phyloP scores from a whole-genome alignment of 129 eudicot species.

The Artemisia argyi region DNA sequence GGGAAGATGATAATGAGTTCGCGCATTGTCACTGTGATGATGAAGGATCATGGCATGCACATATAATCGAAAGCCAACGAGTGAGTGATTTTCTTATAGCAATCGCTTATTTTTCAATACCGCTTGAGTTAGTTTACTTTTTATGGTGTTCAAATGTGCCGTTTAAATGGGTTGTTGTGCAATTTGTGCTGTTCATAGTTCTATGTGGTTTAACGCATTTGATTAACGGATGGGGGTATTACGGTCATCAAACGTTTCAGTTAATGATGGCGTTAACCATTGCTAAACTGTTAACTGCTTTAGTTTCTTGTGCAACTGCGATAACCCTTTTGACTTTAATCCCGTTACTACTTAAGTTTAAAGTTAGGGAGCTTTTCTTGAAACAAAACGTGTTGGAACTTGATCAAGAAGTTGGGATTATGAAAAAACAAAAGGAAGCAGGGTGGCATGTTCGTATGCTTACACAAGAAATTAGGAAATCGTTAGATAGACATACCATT shows the following conservation, averaged over 20 bases:
- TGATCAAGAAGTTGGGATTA: constrained; percentile 81
- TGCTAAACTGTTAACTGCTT: constrained; percentile 66
- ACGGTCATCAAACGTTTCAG: constrained; percentile 74
- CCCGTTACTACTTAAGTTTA: constrained; percentile 70
- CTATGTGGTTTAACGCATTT: constrained; percentile 87
- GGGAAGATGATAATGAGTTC: constrained; percentile 39
- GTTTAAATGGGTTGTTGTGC: constrained; percentile 86
- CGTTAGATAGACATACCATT: constrained; percentile 73
- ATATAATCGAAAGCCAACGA: constrained; percentile 64
- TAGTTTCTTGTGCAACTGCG: constrained; percentile 84
- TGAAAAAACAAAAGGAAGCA: constrained; percentile 79
- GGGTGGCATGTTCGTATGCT: constrained; percentile 76
- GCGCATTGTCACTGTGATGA: constrained; percentile 69
- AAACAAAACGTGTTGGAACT: constrained; percentile 73
- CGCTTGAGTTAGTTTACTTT: constrained; percentile 75
- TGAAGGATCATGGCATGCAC: constrained; percentile 67
- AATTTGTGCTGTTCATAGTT: constrained; percentile 73
- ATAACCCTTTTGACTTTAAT: constrained; percentile 73
- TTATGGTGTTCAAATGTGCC: constrained; percentile 74
- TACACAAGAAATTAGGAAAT: constrained; percentile 77
- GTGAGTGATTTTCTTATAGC: constrained; percentile 85
- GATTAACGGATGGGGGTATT: constrained; percentile 81
- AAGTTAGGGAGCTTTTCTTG: constrained; percentile 76
- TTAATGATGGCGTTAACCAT: constrained; percentile 72
- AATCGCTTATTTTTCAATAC: constrained; percentile 79